Percentiles rank a stretch among this genome's conserved stretches.
phyloP scores from a whole-genome alignment of 1,284 basidiomycete genomes.

The Ceratobasidium sp. region DNA sequence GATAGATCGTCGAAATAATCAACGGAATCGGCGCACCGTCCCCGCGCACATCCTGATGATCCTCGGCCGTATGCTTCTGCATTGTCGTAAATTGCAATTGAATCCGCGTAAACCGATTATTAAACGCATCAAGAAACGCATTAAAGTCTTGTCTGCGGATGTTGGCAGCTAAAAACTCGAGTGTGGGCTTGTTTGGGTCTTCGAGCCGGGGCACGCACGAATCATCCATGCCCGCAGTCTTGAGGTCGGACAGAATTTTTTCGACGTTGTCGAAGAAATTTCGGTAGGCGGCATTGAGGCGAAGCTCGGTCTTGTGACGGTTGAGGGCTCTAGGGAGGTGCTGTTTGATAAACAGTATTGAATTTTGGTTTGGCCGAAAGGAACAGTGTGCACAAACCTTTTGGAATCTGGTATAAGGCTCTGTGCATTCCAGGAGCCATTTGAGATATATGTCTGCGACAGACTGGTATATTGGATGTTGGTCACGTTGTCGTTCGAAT shows the following conservation, averaged over 20 bases:
- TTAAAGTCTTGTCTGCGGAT: constrained; percentile 80
- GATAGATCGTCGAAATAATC: constrained; percentile 22
- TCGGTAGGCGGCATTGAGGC: constrained; percentile 75
- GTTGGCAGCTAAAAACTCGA: constrained; percentile 53
- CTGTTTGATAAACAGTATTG: constrained; percentile 14
- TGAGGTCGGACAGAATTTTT: constrained; percentile 47
- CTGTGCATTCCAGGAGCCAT: constrained; percentile 39
- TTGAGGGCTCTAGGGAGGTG: constrained; percentile 58
- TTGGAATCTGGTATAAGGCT: constrained; percentile 40
- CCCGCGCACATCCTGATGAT: constrained; percentile 72
- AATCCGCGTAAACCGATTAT: constrained; percentile 82
- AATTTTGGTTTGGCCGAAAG: background rate
- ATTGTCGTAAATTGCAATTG: constrained; percentile 77
- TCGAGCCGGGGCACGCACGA: constrained; percentile 47
- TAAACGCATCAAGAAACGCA: constrained; percentile 83
- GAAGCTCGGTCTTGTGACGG: constrained; percentile 76
- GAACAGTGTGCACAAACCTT: constrained; percentile 4
- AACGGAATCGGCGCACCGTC: constrained; percentile 58
- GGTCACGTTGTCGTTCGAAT: constrained; percentile 77
- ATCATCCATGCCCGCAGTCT: constrained; percentile 33
- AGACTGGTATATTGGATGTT: constrained; percentile 82
- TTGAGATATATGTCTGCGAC: constrained; percentile 77
- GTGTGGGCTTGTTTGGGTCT: constrained; percentile 58
- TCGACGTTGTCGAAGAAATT: constrained; percentile 71
- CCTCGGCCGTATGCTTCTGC: constrained; percentile 68